Conservation (phyloP, 2,329 filamentous ascomycete species). For the Aspergillus glaucus region DNA sequence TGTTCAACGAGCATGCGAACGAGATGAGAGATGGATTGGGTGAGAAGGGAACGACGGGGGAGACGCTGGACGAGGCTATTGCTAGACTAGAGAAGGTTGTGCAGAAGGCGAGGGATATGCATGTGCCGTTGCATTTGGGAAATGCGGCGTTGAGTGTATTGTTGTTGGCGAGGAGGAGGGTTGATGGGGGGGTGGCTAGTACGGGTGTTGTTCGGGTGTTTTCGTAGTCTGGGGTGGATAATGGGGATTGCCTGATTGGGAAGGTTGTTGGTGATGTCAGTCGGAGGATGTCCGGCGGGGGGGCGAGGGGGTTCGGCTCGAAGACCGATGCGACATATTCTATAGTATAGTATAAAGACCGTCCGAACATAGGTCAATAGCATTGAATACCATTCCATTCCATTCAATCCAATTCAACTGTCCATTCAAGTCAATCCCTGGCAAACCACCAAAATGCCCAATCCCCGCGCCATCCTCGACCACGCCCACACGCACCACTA, state of each 20-base stretch:
- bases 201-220: slow-evolving; percentile 29
- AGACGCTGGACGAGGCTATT: slow-evolving; percentile 33
- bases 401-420: not conserved
- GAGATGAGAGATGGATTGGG: slow-evolving; percentile 31
- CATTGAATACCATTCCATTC: not conserved
- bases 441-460: slow-evolving; percentile 24
- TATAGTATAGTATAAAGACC: not conserved
- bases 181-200: slow-evolving; percentile 23
- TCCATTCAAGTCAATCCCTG: not conserved
- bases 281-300: slow-evolving; percentile 13
- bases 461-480: slow-evolving; percentile 51
- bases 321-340: not conserved
- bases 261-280: slow-evolving; percentile 1
- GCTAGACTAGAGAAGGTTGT: slow-evolving; percentile 36
- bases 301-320: not conserved
- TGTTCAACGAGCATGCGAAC: slow-evolving; percentile 36
- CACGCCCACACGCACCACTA: slow-evolving; percentile 52
- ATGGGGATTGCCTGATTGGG: slow-evolving; percentile 4
- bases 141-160: slow-evolving; percentile 32
- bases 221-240: slow-evolving; percentile 3
- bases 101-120: slow-evolving; percentile 35
- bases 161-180: slow-evolving; percentile 25
- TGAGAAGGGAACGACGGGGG: slow-evolving; percentile 22
- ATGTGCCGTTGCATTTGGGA: slow-evolving; percentile 34
- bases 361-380: not conserved